Conservation (phyloP, 2,329 filamentous ascomycete species). For the Botrytis aclada region DNA sequence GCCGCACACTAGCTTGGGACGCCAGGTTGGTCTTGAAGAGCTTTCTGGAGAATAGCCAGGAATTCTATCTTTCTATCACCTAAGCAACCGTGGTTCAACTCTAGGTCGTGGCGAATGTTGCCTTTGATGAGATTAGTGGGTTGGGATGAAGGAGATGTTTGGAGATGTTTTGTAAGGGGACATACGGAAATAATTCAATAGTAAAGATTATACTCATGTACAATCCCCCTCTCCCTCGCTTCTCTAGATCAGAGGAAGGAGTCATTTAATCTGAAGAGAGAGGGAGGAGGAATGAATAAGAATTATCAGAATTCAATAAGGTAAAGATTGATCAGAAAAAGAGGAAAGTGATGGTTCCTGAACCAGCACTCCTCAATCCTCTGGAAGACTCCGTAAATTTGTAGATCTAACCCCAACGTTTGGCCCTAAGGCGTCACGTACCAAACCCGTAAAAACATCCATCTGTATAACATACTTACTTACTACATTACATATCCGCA, state of each 20-base stretch:
- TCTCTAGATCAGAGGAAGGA: too few relatives aligned
- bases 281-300: too few relatives aligned
- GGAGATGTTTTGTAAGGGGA: not conserved
- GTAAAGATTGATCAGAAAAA: too few relatives aligned
- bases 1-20: not conserved
- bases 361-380: not conserved
- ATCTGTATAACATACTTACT: not conserved
- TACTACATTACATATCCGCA: too few relatives aligned
- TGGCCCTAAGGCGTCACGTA: too few relatives aligned
- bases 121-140: not conserved
- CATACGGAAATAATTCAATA: not conserved
- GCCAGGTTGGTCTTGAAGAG: not conserved
- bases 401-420: too few relatives aligned
- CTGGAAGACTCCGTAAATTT: not conserved
- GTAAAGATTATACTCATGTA: not conserved
- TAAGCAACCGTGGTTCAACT: accelerated
- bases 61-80: not conserved
- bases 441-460: too few relatives aligned
- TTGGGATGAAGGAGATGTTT: not conserved
- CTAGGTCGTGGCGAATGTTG: not conserved
- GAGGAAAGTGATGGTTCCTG: too few relatives aligned
- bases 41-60: not conserved
- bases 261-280: too few relatives aligned
- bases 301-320: too few relatives aligned
- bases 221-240: too few relatives aligned